These are phyloP conservation scores for Flaveria trinervia DNA, from an alignment of 129 eudicot genomes.

Conservation along the genomic window DNA sequence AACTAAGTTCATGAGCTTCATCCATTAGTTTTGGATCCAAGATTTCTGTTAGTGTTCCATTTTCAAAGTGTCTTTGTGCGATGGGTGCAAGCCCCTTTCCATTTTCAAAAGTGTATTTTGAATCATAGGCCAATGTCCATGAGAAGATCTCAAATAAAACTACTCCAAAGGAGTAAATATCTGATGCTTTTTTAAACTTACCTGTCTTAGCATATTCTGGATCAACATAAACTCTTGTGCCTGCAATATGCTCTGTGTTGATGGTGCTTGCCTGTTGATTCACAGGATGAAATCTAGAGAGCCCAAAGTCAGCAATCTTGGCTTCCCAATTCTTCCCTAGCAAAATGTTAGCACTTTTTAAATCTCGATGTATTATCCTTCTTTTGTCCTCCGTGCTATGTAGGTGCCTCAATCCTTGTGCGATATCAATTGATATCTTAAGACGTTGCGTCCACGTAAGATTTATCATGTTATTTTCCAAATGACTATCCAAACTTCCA, in stretches of 20 bases:
- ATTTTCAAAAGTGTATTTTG: background rate
- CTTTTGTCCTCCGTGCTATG: background rate
- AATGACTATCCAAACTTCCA: constrained; percentile 5
- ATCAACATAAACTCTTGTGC: background rate
- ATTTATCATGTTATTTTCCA: background rate
- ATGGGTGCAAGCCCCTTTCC: background rate
- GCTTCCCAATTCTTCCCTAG: background rate
- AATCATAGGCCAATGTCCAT: background rate
- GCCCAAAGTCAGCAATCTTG: constrained; percentile 17
- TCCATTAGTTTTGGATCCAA: background rate
- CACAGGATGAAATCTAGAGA: background rate
- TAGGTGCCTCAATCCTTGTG: background rate
- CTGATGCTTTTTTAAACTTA: background rate
- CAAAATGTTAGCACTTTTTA: background rate
- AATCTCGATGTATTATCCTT: constrained; percentile 8
- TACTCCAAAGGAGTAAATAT: constrained; percentile 8
- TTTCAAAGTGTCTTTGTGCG: background rate
- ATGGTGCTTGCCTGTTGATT: background rate
- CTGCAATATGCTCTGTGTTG: background rate
- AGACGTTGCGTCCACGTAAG: background rate
- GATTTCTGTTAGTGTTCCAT: background rate
- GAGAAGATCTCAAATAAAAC: constrained; percentile 9
- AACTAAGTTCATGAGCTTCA: background rate
- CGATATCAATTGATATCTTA: background rate
- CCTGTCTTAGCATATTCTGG: background rate